These are phyloP conservation scores for Gynandropsis gynandra DNA, from an alignment of 345 rosid species.

Conservation along the genomic window DNA sequence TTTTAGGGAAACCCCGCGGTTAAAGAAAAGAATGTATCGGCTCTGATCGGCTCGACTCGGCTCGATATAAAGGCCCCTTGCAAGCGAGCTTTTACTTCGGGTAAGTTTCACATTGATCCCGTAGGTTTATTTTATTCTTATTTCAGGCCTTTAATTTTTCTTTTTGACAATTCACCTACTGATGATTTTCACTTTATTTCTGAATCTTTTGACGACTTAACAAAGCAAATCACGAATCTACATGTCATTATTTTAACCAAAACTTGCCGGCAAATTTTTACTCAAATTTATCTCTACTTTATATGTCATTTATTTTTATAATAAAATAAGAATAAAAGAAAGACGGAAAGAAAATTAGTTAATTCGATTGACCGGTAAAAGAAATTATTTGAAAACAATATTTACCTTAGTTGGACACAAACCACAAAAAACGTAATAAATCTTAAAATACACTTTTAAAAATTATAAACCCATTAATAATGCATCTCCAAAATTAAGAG, in stretches of 20 bases:
- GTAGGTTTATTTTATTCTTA: slow-evolving; percentile 11
- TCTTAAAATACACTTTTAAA: no score
- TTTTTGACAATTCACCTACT: slow-evolving; percentile 20
- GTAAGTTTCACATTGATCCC: background rate
- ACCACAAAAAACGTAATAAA: no score
- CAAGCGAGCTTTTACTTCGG: slow-evolving; percentile 4
- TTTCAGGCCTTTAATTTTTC: slow-evolving; percentile 12
- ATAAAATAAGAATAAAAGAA: no score
- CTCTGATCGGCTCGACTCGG: slow-evolving; percentile 25
- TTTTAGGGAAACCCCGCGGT: no score
- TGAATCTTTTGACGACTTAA: slow-evolving; percentile 24
- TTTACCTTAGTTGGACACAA: no score
- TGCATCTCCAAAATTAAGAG: no score
- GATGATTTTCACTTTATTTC: slow-evolving; percentile 1
- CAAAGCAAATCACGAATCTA: slow-evolving; percentile 27
- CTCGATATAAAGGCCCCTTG: background rate
- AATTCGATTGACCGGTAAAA: no score
- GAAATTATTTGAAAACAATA: no score
- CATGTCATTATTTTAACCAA: background rate
- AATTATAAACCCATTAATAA: no score
- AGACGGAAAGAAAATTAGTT: no score
- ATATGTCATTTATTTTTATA: background rate
- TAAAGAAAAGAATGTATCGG: no score
- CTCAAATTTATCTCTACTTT: background rate
- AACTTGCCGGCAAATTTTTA: background rate